phyloP scores from a whole-genome alignment of 306 rosid genomes.

The Ormosia semicastrata region DNA sequence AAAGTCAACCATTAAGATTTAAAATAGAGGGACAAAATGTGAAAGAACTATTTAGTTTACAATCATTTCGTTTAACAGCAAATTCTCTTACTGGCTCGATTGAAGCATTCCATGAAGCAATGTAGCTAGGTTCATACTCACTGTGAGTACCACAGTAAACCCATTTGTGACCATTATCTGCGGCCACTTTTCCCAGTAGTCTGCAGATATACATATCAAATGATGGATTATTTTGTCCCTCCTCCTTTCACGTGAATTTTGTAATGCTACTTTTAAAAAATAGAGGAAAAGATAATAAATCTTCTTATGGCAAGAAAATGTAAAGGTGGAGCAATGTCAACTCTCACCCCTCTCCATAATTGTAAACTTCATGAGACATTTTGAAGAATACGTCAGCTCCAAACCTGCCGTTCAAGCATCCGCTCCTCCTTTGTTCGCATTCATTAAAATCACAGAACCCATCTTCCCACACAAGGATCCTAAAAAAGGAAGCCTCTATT shows the following conservation, averaged over 20 bases:
- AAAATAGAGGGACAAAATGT: neutral
- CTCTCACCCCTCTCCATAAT: constrained; percentile 90
- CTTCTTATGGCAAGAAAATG: constrained; percentile 6
- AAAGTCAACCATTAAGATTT: constrained; percentile 2
- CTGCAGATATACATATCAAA: constrained; percentile 42
- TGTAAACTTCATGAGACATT: constrained; percentile 97
- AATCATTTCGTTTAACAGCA: neutral
- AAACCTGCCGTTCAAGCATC: constrained; percentile 54
- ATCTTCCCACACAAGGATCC: constrained; percentile 99
- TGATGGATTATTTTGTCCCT: neutral
- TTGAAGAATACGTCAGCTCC: constrained; percentile 90
- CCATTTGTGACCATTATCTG: constrained; percentile 90
- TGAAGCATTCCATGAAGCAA: constrained; percentile 76
- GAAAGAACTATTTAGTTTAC: neutral
- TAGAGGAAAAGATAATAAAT: neutral
- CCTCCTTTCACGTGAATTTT: neutral
- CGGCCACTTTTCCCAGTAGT: constrained; percentile 77
- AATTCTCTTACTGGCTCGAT: constrained; percentile 57
- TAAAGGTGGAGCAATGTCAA: neutral
- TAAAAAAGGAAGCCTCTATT: constrained; percentile 22
- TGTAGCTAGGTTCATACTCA: constrained; percentile 60
- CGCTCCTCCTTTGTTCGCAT: constrained; percentile 64
- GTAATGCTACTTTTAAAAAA: neutral
- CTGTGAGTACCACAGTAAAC: constrained; percentile 58
- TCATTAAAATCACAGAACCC: constrained; percentile 85